Base-by-base conservation (phyloP, 2,329 filamentous ascomycete genomes). In the Ceratocystis papillata region DNA sequence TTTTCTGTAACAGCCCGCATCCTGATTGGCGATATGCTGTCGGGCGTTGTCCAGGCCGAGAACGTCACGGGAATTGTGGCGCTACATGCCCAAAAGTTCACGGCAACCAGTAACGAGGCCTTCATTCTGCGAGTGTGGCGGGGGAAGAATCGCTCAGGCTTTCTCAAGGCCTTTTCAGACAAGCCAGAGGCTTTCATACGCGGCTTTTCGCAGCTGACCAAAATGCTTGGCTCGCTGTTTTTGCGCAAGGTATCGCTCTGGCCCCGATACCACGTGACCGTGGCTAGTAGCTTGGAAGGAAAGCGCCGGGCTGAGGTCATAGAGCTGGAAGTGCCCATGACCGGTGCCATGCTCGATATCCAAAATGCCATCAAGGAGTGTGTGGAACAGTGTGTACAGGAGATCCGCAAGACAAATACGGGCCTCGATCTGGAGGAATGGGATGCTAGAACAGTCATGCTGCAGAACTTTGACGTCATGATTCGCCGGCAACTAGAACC, bases 1-100 rank as follows among this genome's bases (percentile, higher is more conserved):
- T 92, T 96, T 77, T 96, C 91, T 76, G 89, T 99, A 73, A 99
- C 94, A 17, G 96, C 92, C 67, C 87, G 92, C 65, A 99, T 99
- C 69, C 78, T 99, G 68, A 90, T 97, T 37, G 92, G 97, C 30
- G 94, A 99, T 75, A 81, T 99, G 62, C 77, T 99, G 69, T 95
- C 91, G n/a, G 82, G 81, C 33, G 77, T 97, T 60, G 79, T 99
- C 65, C 84, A 90, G 70, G 86, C 93, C 0, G 87, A 90, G 69
- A 92, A 85, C 57, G 86, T 99, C 69, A 96, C 93, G 0, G 94
- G 94, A 1, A 75, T 97, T 60, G 78, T 99, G 22, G 83, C 96
- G 37, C 79, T 99, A 65, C 94, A 97, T 76, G 91, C 93, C 5
- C 94, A 99, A 69, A 86, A 87, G 69, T 84, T 96, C 41, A 78